Evolutionary conservation across 176 grass and related monocot genomes (phyloP).

Genomic region (Musa acuminata): DNA sequence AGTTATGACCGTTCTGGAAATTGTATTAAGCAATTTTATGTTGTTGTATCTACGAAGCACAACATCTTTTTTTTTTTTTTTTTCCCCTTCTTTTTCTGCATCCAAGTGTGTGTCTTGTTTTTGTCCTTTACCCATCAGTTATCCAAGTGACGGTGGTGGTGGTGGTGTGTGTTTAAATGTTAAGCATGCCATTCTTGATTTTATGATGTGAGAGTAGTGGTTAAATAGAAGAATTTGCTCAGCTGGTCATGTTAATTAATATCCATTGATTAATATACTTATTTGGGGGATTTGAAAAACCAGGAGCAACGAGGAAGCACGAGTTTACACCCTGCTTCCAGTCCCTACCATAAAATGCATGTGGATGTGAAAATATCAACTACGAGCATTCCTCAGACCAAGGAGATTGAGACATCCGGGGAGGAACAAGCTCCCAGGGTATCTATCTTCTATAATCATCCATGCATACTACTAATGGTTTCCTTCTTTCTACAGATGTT

Average conservation of each 20-base stretch:
- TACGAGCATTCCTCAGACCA: neutral
- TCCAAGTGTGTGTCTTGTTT: no score
- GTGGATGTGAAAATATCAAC: neutral
- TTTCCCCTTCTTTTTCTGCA: no score
- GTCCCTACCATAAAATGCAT: neutral
- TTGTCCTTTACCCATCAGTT: no score
- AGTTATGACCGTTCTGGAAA: no score
- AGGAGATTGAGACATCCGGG: slow-evolving; percentile 16
- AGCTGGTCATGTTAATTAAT: neutral
- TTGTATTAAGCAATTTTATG: no score
- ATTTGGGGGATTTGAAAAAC: neutral
- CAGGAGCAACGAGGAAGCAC: slow-evolving; percentile 5
- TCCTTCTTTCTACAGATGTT: neutral
- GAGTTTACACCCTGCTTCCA: neutral
- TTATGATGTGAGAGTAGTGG: neutral
- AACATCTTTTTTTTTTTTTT: no score
- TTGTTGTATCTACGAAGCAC: no score
- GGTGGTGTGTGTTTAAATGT: neutral
- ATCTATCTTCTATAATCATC: neutral
- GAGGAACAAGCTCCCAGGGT: slow-evolving; percentile 50
- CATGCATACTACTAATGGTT: neutral
- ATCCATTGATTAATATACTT: neutral
- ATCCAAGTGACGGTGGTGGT: no score
- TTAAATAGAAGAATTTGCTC: neutral
- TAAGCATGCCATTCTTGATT: neutral